Evolutionary conservation across 768 basidiomycete species (phyloP).

Genomic region (Hemileccinum rubropunctum): DNA sequence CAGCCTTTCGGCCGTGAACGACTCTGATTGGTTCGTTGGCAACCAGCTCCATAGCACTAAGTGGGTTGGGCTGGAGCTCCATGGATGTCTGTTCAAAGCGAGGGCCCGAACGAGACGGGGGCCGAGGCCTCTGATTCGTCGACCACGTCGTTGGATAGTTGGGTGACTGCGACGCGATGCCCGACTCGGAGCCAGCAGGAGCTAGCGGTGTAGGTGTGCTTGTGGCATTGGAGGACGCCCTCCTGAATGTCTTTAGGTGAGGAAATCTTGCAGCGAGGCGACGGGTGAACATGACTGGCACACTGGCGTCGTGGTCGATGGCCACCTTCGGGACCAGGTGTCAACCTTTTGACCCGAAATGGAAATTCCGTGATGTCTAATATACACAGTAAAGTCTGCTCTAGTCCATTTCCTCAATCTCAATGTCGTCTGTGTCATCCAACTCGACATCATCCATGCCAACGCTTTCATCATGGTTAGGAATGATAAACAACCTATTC

Average conservation of each 20-base stretch:
- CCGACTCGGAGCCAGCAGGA: conserved; percentile 23
- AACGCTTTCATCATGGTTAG: conserved; percentile 71
- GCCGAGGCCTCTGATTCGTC: conserved; percentile 72
- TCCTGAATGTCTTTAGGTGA: conserved; percentile 14
- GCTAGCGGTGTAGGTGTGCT: conserved; percentile 6
- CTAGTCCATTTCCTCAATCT: conserved; percentile 25
- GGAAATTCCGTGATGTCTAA: conserved; percentile 6
- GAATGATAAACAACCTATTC: conserved; percentile 73
- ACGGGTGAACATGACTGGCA: conserved; percentile 27
- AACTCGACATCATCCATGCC: conserved; percentile 48
- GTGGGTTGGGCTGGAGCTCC: conserved; percentile 84
- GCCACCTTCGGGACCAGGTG: neutral
- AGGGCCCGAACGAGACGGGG: conserved; percentile 55
- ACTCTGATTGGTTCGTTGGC: conserved; percentile 81
- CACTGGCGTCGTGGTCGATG: conserved; percentile 7
- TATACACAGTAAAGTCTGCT: neutral
- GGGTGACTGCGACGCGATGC: conserved; percentile 67
- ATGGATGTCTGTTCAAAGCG: conserved; percentile 92
- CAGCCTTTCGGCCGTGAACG: conserved; percentile 78
- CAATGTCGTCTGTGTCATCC: conserved; percentile 56
- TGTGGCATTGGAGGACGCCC: conserved; percentile 25
- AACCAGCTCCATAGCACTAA: conserved; percentile 90
- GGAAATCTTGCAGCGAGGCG: conserved; percentile 20
- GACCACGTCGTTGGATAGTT: conserved; percentile 87
- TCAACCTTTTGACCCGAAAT: conserved; percentile 7